Conservation (phyloP, 345 rosid genomes). For the Populus davidiana region DNA sequence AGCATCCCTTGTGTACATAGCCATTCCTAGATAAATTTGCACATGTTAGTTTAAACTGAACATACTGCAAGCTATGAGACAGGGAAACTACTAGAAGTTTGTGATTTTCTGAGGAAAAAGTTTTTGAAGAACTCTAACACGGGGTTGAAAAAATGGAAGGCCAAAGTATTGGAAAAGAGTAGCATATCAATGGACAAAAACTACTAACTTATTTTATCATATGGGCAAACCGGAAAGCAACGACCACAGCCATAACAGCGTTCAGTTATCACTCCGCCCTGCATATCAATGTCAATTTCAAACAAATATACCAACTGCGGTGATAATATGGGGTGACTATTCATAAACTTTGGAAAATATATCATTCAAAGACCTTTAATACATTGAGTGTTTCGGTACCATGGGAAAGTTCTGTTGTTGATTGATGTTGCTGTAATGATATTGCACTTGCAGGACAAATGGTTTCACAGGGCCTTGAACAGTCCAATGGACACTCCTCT, state of each 20-base stretch:
- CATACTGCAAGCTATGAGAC: neutral
- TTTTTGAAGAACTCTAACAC: neutral
- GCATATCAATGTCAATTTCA: constrained; percentile 9
- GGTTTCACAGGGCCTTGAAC: constrained; percentile 52
- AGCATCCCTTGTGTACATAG: constrained; percentile 48
- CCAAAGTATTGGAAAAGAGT: neutral
- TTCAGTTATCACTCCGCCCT: constrained; percentile 56
- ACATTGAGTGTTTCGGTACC: constrained; percentile 10
- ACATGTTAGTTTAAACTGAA: constrained; percentile 4
- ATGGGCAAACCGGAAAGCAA: constrained; percentile 60
- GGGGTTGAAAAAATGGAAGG: neutral
- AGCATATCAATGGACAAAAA: neutral
- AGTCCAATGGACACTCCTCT: constrained; percentile 53
- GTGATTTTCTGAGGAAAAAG: neutral
- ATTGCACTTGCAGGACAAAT: constrained; percentile 68
- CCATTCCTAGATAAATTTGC: constrained; percentile 31
- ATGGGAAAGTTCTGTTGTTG: constrained; percentile 10
- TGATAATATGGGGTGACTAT: neutral
- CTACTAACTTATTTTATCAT: constrained; percentile 53
- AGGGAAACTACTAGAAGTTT: neutral
- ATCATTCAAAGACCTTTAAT: constrained; percentile 21
- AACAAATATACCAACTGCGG: neutral
- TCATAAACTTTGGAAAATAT: constrained; percentile 4
- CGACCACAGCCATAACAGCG: constrained; percentile 65
- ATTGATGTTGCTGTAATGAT: constrained; percentile 21